These are phyloP conservation scores for Ambrosiella xylebori DNA, from an alignment of 2,329 filamentous ascomycete species.

Conservation along the genomic window DNA sequence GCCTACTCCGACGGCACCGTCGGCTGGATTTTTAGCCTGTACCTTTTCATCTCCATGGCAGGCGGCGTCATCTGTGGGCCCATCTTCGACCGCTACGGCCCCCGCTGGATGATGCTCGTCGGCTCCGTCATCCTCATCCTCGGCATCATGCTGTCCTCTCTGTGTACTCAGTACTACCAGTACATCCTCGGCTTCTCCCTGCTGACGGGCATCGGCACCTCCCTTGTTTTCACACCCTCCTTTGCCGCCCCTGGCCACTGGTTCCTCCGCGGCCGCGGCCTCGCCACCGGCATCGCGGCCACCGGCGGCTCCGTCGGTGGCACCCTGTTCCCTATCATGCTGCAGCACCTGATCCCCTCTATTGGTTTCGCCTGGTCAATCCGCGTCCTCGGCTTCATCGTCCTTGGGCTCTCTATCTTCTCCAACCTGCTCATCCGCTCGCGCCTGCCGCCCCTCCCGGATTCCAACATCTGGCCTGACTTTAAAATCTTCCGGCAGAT, in stretches of 20 bases:
- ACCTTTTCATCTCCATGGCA: conserved; percentile 67
- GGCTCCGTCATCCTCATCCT: conserved; percentile 46
- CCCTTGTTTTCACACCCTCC: conserved; percentile 61
- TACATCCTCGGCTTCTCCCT: conserved; percentile 65
- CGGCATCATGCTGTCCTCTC: conserved; percentile 48
- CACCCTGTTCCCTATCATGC: conserved; percentile 40
- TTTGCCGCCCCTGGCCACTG: conserved; percentile 62
- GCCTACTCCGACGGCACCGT: conserved; percentile 48
- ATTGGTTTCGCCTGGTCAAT: conserved; percentile 33
- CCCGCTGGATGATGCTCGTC: conserved; percentile 44
- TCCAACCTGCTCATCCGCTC: conserved; percentile 32
- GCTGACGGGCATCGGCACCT: conserved; percentile 53
- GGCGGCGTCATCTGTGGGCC: conserved; percentile 69
- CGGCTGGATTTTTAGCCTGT: conserved; percentile 77
- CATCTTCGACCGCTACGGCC: conserved; percentile 61
- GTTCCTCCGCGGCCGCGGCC: conserved; percentile 55
- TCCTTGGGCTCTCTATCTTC: conserved; percentile 29
- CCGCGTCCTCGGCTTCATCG: conserved; percentile 32
- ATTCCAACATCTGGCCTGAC: conserved; percentile 34
- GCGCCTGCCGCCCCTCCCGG: conserved; percentile 33
- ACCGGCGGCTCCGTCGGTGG: conserved; percentile 52
- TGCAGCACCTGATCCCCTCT: conserved; percentile 28
- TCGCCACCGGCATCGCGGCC: conserved; percentile 61
- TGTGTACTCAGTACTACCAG: conserved; percentile 59
- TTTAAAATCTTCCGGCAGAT: conserved; percentile 42